phyloP scores from a whole-genome alignment of 495 filamentous ascomycete genomes.

The Penicillium atrosanguineum region DNA sequence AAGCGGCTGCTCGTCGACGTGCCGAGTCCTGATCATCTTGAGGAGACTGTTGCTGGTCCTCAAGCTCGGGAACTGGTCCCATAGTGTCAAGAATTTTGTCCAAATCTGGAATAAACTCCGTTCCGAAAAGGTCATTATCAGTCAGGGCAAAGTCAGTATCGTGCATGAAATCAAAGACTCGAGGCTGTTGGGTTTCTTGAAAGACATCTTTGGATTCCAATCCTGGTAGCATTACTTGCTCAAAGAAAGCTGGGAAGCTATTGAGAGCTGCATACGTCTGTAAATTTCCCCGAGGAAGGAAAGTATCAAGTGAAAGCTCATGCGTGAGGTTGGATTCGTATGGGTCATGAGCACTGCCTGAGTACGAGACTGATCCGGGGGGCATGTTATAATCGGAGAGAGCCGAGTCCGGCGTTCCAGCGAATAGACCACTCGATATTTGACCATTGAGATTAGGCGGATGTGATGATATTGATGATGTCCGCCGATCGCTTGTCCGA shows the following conservation, averaged over 20 bases:
- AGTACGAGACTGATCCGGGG: constrained; percentile 2
- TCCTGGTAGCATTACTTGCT: constrained; percentile 25
- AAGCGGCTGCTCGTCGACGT: constrained; percentile 23
- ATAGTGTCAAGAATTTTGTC: constrained; percentile 18
- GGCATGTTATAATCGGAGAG: constrained; percentile 7
- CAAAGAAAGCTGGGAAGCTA: constrained; percentile 27
- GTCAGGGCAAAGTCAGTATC: constrained; percentile 19
- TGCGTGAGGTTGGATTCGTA: constrained; percentile 1
- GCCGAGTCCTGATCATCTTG: constrained; percentile 16
- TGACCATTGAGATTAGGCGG: no score
- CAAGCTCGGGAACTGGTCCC: constrained; percentile 2
- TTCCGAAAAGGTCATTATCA: constrained; percentile 20
- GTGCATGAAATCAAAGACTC: constrained; percentile 28
- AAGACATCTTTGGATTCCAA: not conserved
- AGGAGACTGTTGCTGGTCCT: constrained; percentile 3
- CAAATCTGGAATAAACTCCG: constrained; percentile 22
- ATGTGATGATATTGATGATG: not conserved
- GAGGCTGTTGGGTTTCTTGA: constrained; percentile 21
- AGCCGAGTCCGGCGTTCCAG: constrained; percentile 10
- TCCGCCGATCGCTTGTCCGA: not conserved
- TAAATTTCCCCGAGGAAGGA: not conserved
- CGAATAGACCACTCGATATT: not conserved
- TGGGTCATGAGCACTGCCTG: constrained; percentile 2
- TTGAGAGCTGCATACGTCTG: constrained; percentile 3
- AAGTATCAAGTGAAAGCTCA: constrained; percentile 1